Evolutionary conservation across 176 grass and related monocot genomes (phyloP).

Genomic region (Lolium rigidum): DNA sequence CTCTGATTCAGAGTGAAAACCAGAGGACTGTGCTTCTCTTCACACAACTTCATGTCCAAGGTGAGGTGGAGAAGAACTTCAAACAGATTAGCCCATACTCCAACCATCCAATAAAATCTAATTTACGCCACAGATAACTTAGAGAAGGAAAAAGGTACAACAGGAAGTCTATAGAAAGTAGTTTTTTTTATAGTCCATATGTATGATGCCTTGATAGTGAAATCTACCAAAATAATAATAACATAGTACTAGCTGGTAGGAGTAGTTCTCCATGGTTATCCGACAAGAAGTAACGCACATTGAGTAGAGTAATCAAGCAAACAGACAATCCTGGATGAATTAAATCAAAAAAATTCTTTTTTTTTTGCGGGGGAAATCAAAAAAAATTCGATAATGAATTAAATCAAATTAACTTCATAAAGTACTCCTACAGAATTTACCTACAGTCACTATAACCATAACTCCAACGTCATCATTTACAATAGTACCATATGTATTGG

Average conservation of each 20-base stretch:
- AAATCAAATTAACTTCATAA: not conserved
- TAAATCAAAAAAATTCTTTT: not conserved
- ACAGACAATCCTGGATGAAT: not conserved
- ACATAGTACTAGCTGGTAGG: no score
- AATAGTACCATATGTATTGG: no score
- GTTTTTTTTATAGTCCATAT: not conserved
- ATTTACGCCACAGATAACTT: not conserved
- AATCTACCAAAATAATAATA: not conserved
- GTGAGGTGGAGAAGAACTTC: not conserved
- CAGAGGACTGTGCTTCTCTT: not conserved
- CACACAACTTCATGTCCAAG: constrained; percentile 18
- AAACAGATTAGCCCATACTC: not conserved
- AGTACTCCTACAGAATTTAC: no score
- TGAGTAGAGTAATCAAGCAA: not conserved
- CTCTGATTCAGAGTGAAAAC: not conserved
- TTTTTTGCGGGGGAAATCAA: no score
- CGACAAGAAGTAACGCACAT: not conserved
- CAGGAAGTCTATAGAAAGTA: not conserved
- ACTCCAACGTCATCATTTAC: no score
- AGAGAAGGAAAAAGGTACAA: not conserved
- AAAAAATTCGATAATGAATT: not conserved
- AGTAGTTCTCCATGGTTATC: not conserved
- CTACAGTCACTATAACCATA: no score
- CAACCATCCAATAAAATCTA: constrained; percentile 19
- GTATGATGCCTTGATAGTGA: not conserved